Evolutionary conservation across 2,329 filamentous ascomycete species (phyloP).

Genomic region (Didymella segeticola): DNA sequence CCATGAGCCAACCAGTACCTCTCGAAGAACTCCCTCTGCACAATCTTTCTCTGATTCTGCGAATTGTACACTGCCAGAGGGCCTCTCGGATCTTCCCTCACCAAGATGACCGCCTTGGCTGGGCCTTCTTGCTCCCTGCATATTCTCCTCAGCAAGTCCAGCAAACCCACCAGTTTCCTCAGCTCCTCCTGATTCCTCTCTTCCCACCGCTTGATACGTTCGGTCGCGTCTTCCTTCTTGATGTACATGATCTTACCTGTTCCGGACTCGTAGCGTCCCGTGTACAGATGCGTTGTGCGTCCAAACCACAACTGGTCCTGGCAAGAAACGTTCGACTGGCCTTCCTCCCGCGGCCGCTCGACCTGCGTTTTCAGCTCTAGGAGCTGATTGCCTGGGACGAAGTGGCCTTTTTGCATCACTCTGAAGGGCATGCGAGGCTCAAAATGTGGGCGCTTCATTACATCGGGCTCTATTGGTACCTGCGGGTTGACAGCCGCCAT

Average conservation of each 20-base stretch:
- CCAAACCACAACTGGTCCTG: conserved; percentile 44
- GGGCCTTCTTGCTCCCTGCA: conserved; percentile 24
- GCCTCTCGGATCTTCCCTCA: conserved; percentile 25
- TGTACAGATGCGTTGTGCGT: conserved; percentile 34
- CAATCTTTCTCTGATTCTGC: conserved; percentile 16
- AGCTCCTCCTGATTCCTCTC: conserved; percentile 28
- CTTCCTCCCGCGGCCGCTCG: conserved; percentile 16
- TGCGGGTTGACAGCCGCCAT: conserved; percentile 6
- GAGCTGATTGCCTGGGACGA: conserved; percentile 31
- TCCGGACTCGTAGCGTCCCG: conserved; percentile 24
- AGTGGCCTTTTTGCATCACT: conserved; percentile 34
- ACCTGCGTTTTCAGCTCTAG: conserved; percentile 37
- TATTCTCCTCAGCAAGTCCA: conserved; percentile 19
- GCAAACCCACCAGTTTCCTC: conserved; percentile 30
- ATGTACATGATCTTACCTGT: conserved; percentile 21
- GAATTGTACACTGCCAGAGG: conserved; percentile 26
- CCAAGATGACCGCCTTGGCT: conserved; percentile 21
- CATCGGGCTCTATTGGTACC: not conserved
- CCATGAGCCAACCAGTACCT: conserved; percentile 22
- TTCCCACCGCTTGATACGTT: conserved; percentile 33
- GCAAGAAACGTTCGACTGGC: conserved; percentile 17
- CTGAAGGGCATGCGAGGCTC: conserved; percentile 24
- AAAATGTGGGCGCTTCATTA: conserved; percentile 23
- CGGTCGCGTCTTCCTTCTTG: conserved; percentile 25
- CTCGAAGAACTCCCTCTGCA: conserved; percentile 22